Evolutionary conservation across 805 yeast species (phyloP), one percentile per base, ranked within the genome.

Genomic region (Candida chauliodis): DNA sequence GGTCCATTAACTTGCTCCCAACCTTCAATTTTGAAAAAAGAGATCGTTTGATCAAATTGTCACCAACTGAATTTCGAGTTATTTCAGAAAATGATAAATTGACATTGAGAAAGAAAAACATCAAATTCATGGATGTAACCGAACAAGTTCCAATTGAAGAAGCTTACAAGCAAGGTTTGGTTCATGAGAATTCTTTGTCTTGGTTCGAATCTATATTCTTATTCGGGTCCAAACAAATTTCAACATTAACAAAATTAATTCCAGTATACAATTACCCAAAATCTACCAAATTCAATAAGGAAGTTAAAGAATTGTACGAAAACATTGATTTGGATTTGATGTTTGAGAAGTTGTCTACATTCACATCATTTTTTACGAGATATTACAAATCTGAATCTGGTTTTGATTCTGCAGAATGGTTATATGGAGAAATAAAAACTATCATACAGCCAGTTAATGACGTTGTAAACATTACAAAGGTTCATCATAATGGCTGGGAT

Each of bases 341-440:
- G 63, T 63, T 73, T 50, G 59, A 61, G 18, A 76, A 75, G 48
- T 69, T 88, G 58, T 75, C 78, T 15, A 61, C 71, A 34, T 79
- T 87, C 53, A 68, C 90, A 4, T 74, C 84, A 28, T 87, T 86
- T 56, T 76, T 66, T 59, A 81, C 89, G 14, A 73, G 97, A 41
- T 85, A 82, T 56, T 87, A 86, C 63, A 81, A 82, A 55, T 75
- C 86, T 1, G 71, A 76, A 18, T 53, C 73, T n/a, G 97, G 96
- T 0, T 58, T 68, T 11, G 76, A 83, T 43, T 76, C 88, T 49
- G 79, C 95, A 6, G 52, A 70, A 35, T 87, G 95, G 93, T 65
- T 89, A 35, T 64, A 64, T 44, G 69, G 68, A 10, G 68, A 69
- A 36, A 62, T 86, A 22, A 56, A 63, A 14, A 62, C 68, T 14